A percentile compares a stretch with the other conserved stretches of the same genome.
Conservation (phyloP, 768 basidiomycete genomes). For the Leccinellum rugosiceps region DNA sequence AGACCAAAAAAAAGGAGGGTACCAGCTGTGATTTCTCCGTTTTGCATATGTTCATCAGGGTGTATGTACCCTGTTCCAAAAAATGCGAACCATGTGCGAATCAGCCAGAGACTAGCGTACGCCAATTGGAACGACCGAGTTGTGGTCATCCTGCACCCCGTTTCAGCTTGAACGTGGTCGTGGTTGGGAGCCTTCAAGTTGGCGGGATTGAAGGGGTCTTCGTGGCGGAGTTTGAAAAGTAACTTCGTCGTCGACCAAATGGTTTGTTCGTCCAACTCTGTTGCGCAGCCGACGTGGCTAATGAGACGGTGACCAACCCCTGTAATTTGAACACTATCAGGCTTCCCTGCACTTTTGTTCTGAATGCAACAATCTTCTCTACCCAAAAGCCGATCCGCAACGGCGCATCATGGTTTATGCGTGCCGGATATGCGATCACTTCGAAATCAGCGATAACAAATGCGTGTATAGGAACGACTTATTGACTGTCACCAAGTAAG, state of each 20-base stretch:
- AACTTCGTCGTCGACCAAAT: slow-evolving; percentile 18
- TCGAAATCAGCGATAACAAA: slow-evolving; percentile 81
- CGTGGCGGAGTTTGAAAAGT: slow-evolving; percentile 28
- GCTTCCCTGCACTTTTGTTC: slow-evolving; percentile 88
- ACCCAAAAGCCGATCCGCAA: slow-evolving; percentile 86
- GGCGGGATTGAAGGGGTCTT: background rate
- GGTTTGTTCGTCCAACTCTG: slow-evolving; percentile 23
- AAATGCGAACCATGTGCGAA: slow-evolving; percentile 31
- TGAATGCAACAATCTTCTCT: slow-evolving; percentile 94
- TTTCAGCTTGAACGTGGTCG: background rate
- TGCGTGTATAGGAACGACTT: slow-evolving; percentile 94
- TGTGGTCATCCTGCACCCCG: slow-evolving; percentile 8
- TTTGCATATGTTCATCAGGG: slow-evolving; percentile 42
- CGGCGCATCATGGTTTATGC: slow-evolving; percentile 86
- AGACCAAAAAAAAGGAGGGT: slow-evolving; percentile 4
- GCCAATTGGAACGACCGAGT: slow-evolving; percentile 13
- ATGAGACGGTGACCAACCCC: slow-evolving; percentile 5
- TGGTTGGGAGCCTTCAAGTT: background rate
- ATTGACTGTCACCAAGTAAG: slow-evolving; percentile 88
- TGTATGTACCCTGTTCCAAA: slow-evolving; percentile 38
- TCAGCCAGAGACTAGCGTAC: slow-evolving; percentile 26
- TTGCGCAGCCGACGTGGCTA: slow-evolving; percentile 10
- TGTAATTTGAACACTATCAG: slow-evolving; percentile 33
- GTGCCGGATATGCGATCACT: slow-evolving; percentile 86
- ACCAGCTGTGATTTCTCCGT: slow-evolving; percentile 39